phyloP scores from a whole-genome alignment of 176 grass and related monocot species.

The Coix lacrymajobi region DNA sequence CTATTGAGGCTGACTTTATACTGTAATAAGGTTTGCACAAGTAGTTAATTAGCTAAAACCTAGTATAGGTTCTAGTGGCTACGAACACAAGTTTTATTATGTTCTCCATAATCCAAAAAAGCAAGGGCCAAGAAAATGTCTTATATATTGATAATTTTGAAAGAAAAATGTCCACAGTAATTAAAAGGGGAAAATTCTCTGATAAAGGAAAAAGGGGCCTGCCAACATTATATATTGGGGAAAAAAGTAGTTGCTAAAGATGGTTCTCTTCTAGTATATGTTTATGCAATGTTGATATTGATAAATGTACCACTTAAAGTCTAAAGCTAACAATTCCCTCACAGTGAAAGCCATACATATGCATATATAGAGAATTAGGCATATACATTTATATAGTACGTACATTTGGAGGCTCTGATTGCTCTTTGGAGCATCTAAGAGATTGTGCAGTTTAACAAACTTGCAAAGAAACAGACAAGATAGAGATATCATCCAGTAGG shows the following conservation, averaged over 20 bases:
- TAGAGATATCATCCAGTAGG: slow-evolving; percentile 3
- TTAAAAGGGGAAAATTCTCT: neutral
- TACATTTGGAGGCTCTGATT: slow-evolving; percentile 33
- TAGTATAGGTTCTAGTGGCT: slow-evolving; percentile 9
- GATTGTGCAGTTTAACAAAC: slow-evolving; percentile 15
- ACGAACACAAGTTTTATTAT: slow-evolving; percentile 18
- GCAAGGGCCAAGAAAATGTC: slow-evolving; percentile 7
- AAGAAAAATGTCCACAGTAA: neutral
- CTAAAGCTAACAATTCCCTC: slow-evolving; percentile 38
- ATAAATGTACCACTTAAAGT: slow-evolving; percentile 11
- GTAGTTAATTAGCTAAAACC: neutral
- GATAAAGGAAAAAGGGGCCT: neutral
- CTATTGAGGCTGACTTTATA: too few relatives aligned
- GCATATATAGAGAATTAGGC: neutral
- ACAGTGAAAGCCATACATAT: slow-evolving; percentile 28
- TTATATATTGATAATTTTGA: neutral
- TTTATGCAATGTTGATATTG: neutral
- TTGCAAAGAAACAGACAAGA: slow-evolving; percentile 32
- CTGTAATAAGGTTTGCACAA: neutral
- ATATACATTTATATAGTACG: neutral
- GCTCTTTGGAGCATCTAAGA: slow-evolving; percentile 28
- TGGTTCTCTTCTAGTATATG: slow-evolving; percentile 1
- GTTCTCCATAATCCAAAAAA: slow-evolving; percentile 28
- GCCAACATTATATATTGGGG: neutral
- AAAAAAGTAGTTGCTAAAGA: slow-evolving; percentile 8